Base-by-base conservation (phyloP, 768 basidiomycete genomes). In the Tricholoma flavovirens region DNA sequence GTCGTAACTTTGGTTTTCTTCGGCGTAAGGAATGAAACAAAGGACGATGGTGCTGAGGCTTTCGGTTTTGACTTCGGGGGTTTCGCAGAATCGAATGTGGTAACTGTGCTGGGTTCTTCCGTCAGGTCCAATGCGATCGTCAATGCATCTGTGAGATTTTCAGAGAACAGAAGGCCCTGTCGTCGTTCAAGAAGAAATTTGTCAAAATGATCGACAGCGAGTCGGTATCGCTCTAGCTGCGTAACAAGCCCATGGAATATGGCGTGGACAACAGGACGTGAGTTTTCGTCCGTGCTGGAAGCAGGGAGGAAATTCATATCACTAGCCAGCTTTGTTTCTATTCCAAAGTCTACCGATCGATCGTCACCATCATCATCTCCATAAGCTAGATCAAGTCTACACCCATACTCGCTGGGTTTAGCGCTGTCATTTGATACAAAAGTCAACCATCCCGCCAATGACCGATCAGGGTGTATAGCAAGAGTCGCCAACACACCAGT, bases 101-200 rank as follows among this genome's bases (percentile, higher is more conserved):
- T 59, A 35, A 65, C 58, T 38, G 61, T 60, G 57, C 59, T 67
- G 11, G 75, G 68, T 52, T 83, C 79, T 15, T 81, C 75, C 2
- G 77, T 73, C 21, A 88, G 69, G 56, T 93, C 87, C 54, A 93
- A 73, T 12, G 77, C 79, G 46, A 93, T 74, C 45, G 79, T 87
- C 56, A 98, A 75, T 3, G 95, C 95, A 63, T 98, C 96, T 6
- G 86, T 89, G 33, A 97, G 73, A 66, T 94, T 94, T 71, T 97
- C 94, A 3, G 88, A 88, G 69, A 96, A 97, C 15, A 96, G 72
- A 8, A 98, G 77, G 1, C 94, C 95, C 65, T 88, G 88, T 15
- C 96, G 81, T 33, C 96, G 82, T 70, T 98, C 92, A 1, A 83
- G 69, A 2, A 98, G 81, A 64, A 83, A 90, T 65, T 80, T 81